A percentile compares a stretch with the other conserved stretches of the same genome.
phyloP scores from a whole-genome alignment of 2,329 filamentous ascomycete genomes.

The Xylariaceae sp. region DNA sequence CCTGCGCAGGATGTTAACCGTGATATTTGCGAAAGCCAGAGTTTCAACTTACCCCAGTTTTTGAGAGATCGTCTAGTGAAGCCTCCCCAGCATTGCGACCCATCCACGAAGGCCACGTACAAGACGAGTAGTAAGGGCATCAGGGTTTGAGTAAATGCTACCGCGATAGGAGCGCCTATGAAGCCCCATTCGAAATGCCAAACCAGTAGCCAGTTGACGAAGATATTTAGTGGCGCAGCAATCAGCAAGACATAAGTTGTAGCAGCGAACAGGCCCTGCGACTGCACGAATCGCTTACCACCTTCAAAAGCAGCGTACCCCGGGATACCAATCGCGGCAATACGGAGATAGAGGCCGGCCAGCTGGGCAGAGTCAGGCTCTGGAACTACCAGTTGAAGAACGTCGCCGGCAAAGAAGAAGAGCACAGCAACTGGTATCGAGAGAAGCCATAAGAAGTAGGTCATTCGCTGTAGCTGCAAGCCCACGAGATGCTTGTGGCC shows the following conservation, averaged over 20 bases:
- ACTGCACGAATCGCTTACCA: constrained; percentile 80
- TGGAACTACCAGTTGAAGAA: constrained; percentile 70
- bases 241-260: constrained; percentile 79
- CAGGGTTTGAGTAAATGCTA: constrained; percentile 75
- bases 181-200: constrained; percentile 74
- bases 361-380: constrained; percentile 73
- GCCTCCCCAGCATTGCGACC: constrained; percentile 80
- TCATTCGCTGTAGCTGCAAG: constrained; percentile 80
- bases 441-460: constrained; percentile 74
- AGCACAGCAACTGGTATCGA: constrained; percentile 73
- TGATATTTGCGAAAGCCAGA: background rate
- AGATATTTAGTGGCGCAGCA: constrained; percentile 76
- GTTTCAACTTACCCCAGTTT: constrained; percentile 66
- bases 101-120: constrained; percentile 75
- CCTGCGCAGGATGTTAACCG: constrained; percentile 40
- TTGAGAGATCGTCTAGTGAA: constrained; percentile 71
- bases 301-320: constrained; percentile 79
- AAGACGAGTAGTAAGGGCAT: constrained; percentile 74
- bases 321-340: constrained; percentile 73
- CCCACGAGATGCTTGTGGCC: constrained; percentile 89
- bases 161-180: constrained; percentile 78
- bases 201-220: constrained; percentile 81
- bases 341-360: constrained; percentile 74
- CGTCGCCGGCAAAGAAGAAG: constrained; percentile 71
- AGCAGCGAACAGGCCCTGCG: constrained; percentile 81